Base-by-base conservation (phyloP, 441 rosid species). In the Brassica hybrid region DNA sequence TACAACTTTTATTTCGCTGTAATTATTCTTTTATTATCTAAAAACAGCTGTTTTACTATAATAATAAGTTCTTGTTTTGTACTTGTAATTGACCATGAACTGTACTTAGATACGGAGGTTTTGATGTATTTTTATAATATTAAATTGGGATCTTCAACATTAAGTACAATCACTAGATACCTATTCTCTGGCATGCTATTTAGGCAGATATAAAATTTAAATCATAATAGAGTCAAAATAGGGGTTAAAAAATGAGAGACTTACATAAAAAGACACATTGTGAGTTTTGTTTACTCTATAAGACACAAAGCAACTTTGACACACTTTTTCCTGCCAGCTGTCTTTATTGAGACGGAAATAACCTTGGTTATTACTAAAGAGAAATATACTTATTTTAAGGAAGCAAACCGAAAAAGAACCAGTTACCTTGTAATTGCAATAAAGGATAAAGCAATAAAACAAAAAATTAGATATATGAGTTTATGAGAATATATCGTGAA, bases 81-180 rank as follows among this genome's bases (percentile, higher is more conserved):
- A 65, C 45, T 56, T 56, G 63, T 56, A 65, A 62, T 65, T 77
- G 80, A 77, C 76, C 61, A 41, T 65, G 14, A 65, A 71, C 18
- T 62, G 7, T 56, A 11, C 3, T 56, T 56, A 8, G 13, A 14
- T 56, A 56, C 25, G 6, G 25, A 56, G 23, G 14, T n/a, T 52
- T 52, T 52, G 0, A 14, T 6, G 21, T 64, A 62, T 19, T 14
- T 63, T 74, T 56, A 65, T 16, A 36, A 6, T 23, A 14, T 63
- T 63, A 65, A n/a, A n/a, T n/a, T n/a, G n/a, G 48, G 32, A 61
- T 76, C 41, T 19, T 76, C 57, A 17, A 10, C 30, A 75, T 48
- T 67, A 32, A 67, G 9, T 45, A 32, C 56, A 58, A 70, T 75
- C 50, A 75, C 45, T 56, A 19, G 63, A 12, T 32, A 34, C 9